A percentile compares a stretch with the other conserved stretches of the same genome.
These are phyloP conservation scores for Ormosia semicastrata DNA, from an alignment of 306 rosid species.

Conservation along the genomic window DNA sequence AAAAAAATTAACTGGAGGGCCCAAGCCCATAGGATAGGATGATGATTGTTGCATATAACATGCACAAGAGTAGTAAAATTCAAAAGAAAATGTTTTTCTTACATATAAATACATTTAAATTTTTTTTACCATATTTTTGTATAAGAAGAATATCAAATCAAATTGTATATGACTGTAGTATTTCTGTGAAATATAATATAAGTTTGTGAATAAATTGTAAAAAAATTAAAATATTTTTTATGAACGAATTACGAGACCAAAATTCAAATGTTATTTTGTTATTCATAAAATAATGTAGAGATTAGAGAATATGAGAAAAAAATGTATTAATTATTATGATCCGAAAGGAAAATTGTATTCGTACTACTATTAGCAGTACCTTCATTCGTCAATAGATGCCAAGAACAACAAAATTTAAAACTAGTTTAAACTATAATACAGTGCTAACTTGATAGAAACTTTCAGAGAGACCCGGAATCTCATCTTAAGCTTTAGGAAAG, in stretches of 20 bases:
- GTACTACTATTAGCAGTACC: background rate
- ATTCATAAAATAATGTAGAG: background rate
- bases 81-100: too few species aligned
- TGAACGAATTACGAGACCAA: too few species aligned
- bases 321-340: background rate
- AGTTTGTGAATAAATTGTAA: too few species aligned
- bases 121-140: too few species aligned
- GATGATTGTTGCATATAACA: background rate
- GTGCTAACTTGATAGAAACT: background rate
- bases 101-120: too few species aligned
- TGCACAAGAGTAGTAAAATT: background rate
- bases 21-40: background rate
- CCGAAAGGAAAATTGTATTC: background rate
- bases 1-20: too few species aligned
- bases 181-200: too few species aligned
- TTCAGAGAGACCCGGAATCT: background rate
- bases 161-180: too few species aligned
- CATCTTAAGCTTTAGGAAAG: background rate
- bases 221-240: too few species aligned
- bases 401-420: background rate
- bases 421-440: background rate
- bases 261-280: background rate
- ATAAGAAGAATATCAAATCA: too few species aligned
- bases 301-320: background rate
- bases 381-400: slow-evolving; percentile 7